Evolutionary conservation across 306 rosid species (phyloP).

Genomic region (Trifolium pratense): DNA sequence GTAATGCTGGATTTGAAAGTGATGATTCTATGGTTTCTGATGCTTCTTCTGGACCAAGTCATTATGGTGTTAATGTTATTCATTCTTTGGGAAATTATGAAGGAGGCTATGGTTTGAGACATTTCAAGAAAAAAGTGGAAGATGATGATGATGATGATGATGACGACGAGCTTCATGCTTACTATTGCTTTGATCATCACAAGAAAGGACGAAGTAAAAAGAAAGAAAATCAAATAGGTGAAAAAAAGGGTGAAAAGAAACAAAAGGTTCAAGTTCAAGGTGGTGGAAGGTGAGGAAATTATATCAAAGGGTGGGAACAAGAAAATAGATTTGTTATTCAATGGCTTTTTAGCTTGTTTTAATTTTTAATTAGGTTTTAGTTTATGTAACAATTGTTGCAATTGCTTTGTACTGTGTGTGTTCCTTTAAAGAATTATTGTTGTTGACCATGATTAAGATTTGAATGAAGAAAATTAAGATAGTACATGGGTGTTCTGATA

Average conservation of each 20-base stretch:
- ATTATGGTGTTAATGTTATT: constrained; percentile 15
- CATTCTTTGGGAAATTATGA: neutral
- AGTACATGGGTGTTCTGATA: too few relatives aligned
- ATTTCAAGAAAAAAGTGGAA: constrained; percentile 13
- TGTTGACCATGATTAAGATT: neutral
- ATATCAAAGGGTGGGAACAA: constrained; percentile 37
- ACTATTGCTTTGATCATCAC: constrained; percentile 20
- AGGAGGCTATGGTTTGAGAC: constrained; percentile 11
- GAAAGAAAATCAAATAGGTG: constrained; percentile 37
- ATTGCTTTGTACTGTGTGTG: neutral
- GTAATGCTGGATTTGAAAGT: constrained; percentile 51
- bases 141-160: neutral
- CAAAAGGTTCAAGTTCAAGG: constrained; percentile 42
- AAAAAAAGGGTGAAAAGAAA: constrained; percentile 40
- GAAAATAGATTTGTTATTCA: constrained; percentile 26
- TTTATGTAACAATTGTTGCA: neutral
- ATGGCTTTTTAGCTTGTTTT: neutral
- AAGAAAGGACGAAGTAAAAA: constrained; percentile 30
- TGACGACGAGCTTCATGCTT: neutral
- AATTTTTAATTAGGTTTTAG: constrained; percentile 14
- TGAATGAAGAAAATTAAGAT: too few relatives aligned
- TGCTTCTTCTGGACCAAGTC: constrained; percentile 91
- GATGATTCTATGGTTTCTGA: constrained; percentile 99
- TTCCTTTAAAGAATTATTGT: neutral
- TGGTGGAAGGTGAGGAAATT: constrained; percentile 44